phyloP scores from a whole-genome alignment of 2,329 filamentous ascomycete species.

The Trichoderma breve region DNA sequence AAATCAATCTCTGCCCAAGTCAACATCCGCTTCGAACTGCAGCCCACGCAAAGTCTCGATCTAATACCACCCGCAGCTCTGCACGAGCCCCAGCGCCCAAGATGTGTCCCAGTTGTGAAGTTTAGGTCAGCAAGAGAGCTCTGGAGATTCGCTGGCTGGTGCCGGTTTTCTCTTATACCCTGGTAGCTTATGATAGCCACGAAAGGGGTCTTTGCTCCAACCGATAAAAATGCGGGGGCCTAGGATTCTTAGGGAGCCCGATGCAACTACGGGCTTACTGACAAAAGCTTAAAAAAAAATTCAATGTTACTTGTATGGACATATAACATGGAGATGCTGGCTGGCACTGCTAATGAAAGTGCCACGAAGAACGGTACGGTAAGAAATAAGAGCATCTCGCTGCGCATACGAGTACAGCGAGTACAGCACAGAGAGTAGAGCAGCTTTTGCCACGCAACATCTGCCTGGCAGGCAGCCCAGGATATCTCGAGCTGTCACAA shows the following conservation, averaged over 20 bases:
- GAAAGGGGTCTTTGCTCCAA: neutral
- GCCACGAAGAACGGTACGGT: neutral
- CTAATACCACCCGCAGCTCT: neutral
- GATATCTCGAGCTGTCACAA: neutral
- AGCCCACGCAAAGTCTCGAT: neutral
- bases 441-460: neutral
- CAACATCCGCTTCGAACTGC: neutral
- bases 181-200: neutral
- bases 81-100: neutral
- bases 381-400: neutral
- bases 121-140: neutral
- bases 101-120: neutral
- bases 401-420: neutral
- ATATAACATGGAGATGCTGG: neutral
- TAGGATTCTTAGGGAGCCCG: neutral
- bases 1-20: neutral
- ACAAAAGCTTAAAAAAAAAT: neutral
- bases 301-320: neutral
- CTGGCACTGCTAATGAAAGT: neutral
- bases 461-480: neutral
- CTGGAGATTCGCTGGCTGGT: neutral
- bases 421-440: neutral
- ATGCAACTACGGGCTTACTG: neutral
- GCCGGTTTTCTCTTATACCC: neutral
- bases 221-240: neutral